Conservation (phyloP, 208 protist species). For the Leptomonas pyrrhocoris region DNA sequence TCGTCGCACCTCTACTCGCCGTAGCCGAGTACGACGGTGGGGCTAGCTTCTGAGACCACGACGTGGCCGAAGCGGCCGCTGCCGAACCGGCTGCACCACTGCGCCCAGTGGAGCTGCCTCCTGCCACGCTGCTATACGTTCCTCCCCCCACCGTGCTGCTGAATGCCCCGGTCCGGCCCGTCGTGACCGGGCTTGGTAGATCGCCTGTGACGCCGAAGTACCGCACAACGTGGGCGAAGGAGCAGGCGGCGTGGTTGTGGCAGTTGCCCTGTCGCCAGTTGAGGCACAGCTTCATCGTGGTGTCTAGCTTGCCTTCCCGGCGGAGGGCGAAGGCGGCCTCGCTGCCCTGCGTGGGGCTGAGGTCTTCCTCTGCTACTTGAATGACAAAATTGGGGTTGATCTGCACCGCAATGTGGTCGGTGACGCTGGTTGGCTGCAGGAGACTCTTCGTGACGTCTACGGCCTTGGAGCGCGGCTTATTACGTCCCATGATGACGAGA, state of each 20-base stretch:
- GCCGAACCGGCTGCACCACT: neutral
- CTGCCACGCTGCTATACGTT: slow-evolving; percentile 12
- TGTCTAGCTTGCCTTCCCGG: slow-evolving; percentile 68
- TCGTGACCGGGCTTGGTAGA: neutral
- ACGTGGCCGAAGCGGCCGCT: neutral
- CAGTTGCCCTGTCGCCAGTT: slow-evolving; percentile 80
- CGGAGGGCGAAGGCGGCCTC: slow-evolving; percentile 69
- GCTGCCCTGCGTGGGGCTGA: slow-evolving; percentile 83
- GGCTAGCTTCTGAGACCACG: slow-evolving; percentile 22
- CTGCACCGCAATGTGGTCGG: slow-evolving; percentile 70
- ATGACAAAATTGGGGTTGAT: slow-evolving; percentile 40
- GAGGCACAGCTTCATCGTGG: slow-evolving; percentile 66
- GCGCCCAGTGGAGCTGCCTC: neutral
- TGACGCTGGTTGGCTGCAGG: slow-evolving; percentile 56
- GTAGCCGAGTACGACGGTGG: slow-evolving; percentile 10
- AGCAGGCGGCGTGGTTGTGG: slow-evolving; percentile 75
- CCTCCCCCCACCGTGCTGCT: neutral
- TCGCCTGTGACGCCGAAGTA: slow-evolving; percentile 53
- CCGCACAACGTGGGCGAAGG: slow-evolving; percentile 63
- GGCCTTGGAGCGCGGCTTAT: slow-evolving; percentile 53
- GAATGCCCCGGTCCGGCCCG: slow-evolving; percentile 5
- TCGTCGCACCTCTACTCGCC: neutral
- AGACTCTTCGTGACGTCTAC: slow-evolving; percentile 83
- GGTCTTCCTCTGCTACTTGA: slow-evolving; percentile 65
- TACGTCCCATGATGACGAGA: slow-evolving; percentile 24